Base-by-base conservation (phyloP, 306 rosid species). In the Dalbergia cochinchinensis region DNA sequence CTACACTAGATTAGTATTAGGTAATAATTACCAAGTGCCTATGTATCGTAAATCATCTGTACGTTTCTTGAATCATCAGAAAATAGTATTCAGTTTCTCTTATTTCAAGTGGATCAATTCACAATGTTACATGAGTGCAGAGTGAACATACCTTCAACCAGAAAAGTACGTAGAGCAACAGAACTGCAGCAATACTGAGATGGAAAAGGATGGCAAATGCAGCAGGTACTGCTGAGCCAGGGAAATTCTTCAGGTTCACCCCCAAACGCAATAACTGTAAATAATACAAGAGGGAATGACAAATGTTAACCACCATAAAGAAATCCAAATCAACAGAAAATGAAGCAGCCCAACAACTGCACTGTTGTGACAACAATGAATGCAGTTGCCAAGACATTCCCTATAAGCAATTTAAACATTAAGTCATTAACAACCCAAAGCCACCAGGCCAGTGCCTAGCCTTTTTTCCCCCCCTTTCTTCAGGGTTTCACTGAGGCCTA, bases 171-270 rank as follows among this genome's bases (percentile, higher is more conserved):
- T 91, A 93, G 45, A 96, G 97, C 76, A 93, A 77, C 67, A 96
- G 89, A 77, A 95, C 97, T 74, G 94, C 94, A 16, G 83, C 99
- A 70, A 91, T 76, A 73, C 94, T 89, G 44, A 85, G 76, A 71
- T 95, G 97, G 87, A 95, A 95, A 33, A 95, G 95, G 66, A 86
- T 37, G 47, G 92, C 95, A 60, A 79, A 92, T 42, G 83, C 82
- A 57, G 92, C 92, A 45, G 94, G 95, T 76, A 79, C 75, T 13
- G 88, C 83, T 59, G 93, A 86, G 11, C 94, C 72, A 41, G 99
- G 99, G 81, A 95, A 92, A 72, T 86, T 92, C 88, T 95, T 95
- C 76, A 92, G 78, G 86, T 93, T 96, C 82, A 96, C 98, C 65
- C 98, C 97, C 74, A 96, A 54, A 44, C 89, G 91, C 50, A 89